Evolutionary conservation across 1,284 basidiomycete species (phyloP).

Genomic region (Ustilago esculenta): DNA sequence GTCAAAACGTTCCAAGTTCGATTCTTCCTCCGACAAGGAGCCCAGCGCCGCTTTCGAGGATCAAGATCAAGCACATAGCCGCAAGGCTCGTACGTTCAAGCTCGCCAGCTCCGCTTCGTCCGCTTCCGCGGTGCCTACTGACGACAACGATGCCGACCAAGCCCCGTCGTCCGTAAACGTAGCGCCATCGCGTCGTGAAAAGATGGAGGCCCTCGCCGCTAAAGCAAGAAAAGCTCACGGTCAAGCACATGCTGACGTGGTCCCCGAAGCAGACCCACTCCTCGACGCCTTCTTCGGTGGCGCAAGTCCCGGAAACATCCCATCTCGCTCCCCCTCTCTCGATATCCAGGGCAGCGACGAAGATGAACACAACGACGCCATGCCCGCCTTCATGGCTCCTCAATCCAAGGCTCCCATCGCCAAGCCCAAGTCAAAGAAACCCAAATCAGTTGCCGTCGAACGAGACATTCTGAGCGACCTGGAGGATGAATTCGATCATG

Average conservation of each 20-base stretch:
- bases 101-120: constrained; percentile 24
- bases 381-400: constrained; percentile 29
- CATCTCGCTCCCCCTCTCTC: constrained; percentile 33
- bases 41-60: constrained; percentile 7
- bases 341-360: constrained; percentile 37
- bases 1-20: constrained; percentile 17
- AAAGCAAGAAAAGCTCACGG: constrained; percentile 18
- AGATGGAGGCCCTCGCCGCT: constrained; percentile 38
- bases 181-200: constrained; percentile 18
- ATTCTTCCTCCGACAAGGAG: constrained; percentile 20
- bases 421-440: constrained; percentile 11
- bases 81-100: constrained; percentile 28
- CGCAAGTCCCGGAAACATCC: constrained; percentile 6
- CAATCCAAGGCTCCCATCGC: background rate
- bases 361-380: constrained; percentile 40
- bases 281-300: constrained; percentile 26
- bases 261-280: constrained; percentile 16
- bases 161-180: constrained; percentile 1
- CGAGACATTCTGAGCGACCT: constrained; percentile 36
- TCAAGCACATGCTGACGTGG: background rate
- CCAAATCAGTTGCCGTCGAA: constrained; percentile 11
- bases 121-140: constrained; percentile 1
- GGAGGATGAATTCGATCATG: constrained; percentile 20
- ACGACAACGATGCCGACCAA: constrained; percentile 2
- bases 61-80: constrained; percentile 7